Conservation (phyloP, 2,329 filamentous ascomycete species). For the Trichoderma koningii region DNA sequence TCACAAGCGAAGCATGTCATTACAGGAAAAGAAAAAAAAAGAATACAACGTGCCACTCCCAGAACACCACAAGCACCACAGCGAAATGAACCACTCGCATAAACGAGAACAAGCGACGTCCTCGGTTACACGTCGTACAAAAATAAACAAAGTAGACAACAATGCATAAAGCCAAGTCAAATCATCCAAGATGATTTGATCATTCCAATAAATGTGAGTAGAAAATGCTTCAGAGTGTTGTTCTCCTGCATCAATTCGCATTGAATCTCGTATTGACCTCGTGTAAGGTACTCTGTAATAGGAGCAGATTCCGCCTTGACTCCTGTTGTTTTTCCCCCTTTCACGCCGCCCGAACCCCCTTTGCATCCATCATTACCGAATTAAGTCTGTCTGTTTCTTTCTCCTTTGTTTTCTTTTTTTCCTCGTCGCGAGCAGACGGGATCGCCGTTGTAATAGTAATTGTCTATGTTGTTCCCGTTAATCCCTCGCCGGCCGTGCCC, state of each 20-base stretch:
- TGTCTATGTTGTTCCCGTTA: conserved; percentile 7
- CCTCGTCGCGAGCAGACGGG: background rate
- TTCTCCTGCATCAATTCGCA: conserved; percentile 2
- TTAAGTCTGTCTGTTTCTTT: background rate
- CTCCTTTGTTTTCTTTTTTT: background rate
- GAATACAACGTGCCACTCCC: background rate
- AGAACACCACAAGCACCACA: background rate
- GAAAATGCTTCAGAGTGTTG: too few species aligned
- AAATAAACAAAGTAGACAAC: background rate
- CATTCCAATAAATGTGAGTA: background rate
- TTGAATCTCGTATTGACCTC: background rate
- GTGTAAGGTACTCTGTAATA: background rate
- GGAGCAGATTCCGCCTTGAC: background rate
- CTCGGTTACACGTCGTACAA: too few species aligned
- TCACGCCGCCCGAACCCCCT: background rate
- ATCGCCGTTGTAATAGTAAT: conserved; percentile 1
- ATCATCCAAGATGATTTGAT: too few species aligned
- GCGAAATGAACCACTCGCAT: conserved; percentile 2
- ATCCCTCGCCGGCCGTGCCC: background rate
- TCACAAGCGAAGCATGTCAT: background rate
- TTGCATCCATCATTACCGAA: conserved; percentile 10
- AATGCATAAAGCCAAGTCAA: background rate
- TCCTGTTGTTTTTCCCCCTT: background rate
- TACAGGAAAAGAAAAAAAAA: background rate
- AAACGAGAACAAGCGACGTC: background rate